phyloP scores from a whole-genome alignment of 2,329 filamentous ascomycete genomes.

The Escovopsis sp. region DNA sequence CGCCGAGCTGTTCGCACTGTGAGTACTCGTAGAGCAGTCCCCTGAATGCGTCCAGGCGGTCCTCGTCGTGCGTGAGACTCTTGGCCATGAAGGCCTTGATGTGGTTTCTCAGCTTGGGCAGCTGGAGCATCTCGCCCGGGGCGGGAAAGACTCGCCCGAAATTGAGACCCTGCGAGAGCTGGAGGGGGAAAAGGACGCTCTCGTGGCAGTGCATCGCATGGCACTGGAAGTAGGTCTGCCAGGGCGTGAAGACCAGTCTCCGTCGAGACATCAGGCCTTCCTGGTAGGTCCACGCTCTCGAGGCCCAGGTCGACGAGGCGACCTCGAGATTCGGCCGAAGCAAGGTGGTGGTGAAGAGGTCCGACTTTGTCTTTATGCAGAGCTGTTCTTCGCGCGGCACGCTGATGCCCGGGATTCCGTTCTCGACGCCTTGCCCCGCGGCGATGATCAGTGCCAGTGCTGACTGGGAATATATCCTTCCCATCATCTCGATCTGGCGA shows the following conservation, averaged over 20 bases:
- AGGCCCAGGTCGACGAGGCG: slow-evolving; percentile 20
- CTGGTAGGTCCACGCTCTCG: slow-evolving; percentile 22
- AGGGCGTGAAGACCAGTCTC: slow-evolving; percentile 22
- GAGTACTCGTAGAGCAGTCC: slow-evolving; percentile 17
- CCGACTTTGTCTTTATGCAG: slow-evolving; percentile 18
- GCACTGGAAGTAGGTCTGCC: slow-evolving; percentile 25
- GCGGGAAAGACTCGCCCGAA: slow-evolving; percentile 19
- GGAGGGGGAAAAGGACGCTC: slow-evolving; percentile 19
- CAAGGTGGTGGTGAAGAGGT: slow-evolving; percentile 22
- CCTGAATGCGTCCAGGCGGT: slow-evolving; percentile 21
- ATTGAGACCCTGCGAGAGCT: slow-evolving; percentile 16
- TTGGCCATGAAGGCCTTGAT: slow-evolving; percentile 19
- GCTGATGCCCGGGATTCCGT: slow-evolving; percentile 22
- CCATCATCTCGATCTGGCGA: slow-evolving; percentile 18
- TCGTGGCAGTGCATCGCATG: slow-evolving; percentile 23
- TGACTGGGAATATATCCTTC: slow-evolving; percentile 20
- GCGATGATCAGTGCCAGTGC: slow-evolving; percentile 21
- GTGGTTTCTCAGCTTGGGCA: slow-evolving; percentile 14
- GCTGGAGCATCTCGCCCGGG: slow-evolving; percentile 9
- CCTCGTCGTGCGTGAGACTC: slow-evolving; percentile 13
- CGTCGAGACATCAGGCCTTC: slow-evolving; percentile 22
- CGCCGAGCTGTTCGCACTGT: slow-evolving; percentile 11
- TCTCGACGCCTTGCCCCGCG: slow-evolving; percentile 15
- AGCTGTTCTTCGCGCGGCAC: slow-evolving; percentile 20
- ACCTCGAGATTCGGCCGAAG: slow-evolving; percentile 21